Evolutionary conservation across 202 grass and related monocot species (phyloP), one percentile per base, ranked within the genome.

Genomic region (Digitaria exilis): DNA sequence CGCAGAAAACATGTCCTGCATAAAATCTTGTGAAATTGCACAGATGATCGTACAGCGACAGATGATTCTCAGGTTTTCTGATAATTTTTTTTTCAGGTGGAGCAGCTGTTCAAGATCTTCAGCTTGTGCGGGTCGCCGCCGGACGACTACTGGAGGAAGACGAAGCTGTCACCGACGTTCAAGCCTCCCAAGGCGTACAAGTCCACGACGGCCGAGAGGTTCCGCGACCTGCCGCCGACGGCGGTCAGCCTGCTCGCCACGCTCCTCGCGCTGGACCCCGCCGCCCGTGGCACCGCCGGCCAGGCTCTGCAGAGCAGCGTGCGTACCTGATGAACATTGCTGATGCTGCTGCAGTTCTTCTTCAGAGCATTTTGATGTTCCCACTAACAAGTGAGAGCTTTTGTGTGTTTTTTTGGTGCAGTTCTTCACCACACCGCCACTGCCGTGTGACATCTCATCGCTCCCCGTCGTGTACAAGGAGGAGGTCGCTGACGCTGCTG

Each of bases 21-120:
- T 4, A 44, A 44, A 67, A 6, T 67, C 19, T 41, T 67, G 9
- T n/a, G n/a, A 26, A 58, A 59, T 4, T 4, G n/a, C 1, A 2
- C 2, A 18, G 25, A 26, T 28, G 14, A 48, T 28, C 8, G 25
- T 14, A 48, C 21, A 2, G 52, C 1, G 21, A 68, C 1, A 11
- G 9, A 43, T 60, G 3, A 17, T 46, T 25, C 46, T 24, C 67
- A 4, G 17, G 13, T 19, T 17, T 28, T 56, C 55, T 9, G 19
- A 21, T 24, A 1, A 24, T 17, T 5, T 39, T 17, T 5, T 39
- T 37, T 81, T 17, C 72, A 91, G 89, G 31, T 85, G 18, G 92
- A 87, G 55, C 92, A 94, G 84, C 86, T 94, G 32, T 54, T 75
- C n/a, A 91, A 74, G 75, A 89, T 94, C 72, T 84, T 91, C 85